Evolutionary conservation across 2,329 filamentous ascomycete genomes (phyloP).

Genomic region (Fusarium sp.): DNA sequence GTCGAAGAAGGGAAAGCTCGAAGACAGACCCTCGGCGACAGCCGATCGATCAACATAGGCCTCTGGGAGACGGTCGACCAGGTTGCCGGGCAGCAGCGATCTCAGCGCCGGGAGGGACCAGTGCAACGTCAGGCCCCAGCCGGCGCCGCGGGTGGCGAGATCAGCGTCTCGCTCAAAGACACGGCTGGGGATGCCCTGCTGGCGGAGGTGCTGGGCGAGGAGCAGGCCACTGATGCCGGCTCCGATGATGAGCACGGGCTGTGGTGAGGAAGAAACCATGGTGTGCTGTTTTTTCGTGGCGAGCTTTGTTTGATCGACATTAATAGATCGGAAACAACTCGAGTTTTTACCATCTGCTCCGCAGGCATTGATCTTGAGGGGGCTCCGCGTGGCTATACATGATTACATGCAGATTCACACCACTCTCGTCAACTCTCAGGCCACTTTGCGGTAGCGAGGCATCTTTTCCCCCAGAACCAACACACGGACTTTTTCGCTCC

Average conservation of each 20-base stretch:
- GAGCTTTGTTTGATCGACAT: background rate
- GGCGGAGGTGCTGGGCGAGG: constrained; percentile 51
- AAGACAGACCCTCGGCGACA: constrained; percentile 58
- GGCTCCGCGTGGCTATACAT: background rate
- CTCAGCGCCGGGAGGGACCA: constrained; percentile 68
- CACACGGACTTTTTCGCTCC: background rate
- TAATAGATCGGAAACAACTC: background rate
- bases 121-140: constrained; percentile 74
- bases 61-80: constrained; percentile 59
- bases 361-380: background rate
- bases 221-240: constrained; percentile 53
- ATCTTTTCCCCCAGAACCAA: background rate
- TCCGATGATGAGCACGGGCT: constrained; percentile 51
- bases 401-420: background rate
- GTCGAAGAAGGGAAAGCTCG: constrained; percentile 67
- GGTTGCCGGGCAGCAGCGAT: constrained; percentile 60
- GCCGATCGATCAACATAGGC: constrained; percentile 66
- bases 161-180: constrained; percentile 66
- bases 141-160: constrained; percentile 59
- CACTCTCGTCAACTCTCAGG: background rate
- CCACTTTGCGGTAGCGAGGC: background rate
- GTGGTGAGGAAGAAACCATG: constrained; percentile 4
- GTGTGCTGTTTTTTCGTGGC: background rate
- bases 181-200: constrained; percentile 53
- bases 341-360: background rate